Evolutionary conservation across 805 yeast genomes (phyloP).

Genomic region (Ogataea naganishii): DNA sequence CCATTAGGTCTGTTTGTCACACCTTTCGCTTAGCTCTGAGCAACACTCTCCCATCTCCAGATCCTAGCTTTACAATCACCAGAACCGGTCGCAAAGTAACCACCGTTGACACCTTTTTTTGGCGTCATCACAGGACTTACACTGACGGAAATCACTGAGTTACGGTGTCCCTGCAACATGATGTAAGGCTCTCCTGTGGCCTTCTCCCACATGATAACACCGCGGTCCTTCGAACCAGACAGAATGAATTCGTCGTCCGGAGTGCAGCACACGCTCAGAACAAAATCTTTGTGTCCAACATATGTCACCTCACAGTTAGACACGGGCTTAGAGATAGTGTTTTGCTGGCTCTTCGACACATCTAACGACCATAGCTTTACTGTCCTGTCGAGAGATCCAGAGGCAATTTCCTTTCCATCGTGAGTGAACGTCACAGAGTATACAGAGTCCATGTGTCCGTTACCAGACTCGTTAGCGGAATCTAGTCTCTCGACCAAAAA

Average conservation of each 20-base stretch:
- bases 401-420: constrained; percentile 83
- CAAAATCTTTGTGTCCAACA: constrained; percentile 94
- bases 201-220: constrained; percentile 96
- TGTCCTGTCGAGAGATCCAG: constrained; percentile 92
- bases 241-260: constrained; percentile 87
- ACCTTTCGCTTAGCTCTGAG: too few species aligned
- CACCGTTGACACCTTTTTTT: constrained; percentile 47
- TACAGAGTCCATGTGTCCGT: constrained; percentile 94
- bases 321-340: constrained; percentile 28
- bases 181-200: constrained; percentile 82
- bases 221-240: constrained; percentile 94
- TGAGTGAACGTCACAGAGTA: constrained; percentile 91
- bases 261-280: constrained; percentile 85
- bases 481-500: constrained; percentile 87
- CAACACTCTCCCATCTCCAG: constrained; percentile 70
- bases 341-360: constrained; percentile 37
- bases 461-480: constrained; percentile 77
- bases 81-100: constrained; percentile 92
- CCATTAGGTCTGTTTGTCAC: too few species aligned
- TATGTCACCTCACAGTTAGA: constrained; percentile 83
- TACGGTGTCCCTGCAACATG: constrained; percentile 95
- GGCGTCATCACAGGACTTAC: constrained; percentile 68
- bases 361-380: constrained; percentile 93
- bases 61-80: constrained; percentile 97
- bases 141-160: constrained; percentile 90